These are phyloP conservation scores for Trametes villosa DNA, from an alignment of 768 basidiomycete genomes.

Conservation along the genomic window DNA sequence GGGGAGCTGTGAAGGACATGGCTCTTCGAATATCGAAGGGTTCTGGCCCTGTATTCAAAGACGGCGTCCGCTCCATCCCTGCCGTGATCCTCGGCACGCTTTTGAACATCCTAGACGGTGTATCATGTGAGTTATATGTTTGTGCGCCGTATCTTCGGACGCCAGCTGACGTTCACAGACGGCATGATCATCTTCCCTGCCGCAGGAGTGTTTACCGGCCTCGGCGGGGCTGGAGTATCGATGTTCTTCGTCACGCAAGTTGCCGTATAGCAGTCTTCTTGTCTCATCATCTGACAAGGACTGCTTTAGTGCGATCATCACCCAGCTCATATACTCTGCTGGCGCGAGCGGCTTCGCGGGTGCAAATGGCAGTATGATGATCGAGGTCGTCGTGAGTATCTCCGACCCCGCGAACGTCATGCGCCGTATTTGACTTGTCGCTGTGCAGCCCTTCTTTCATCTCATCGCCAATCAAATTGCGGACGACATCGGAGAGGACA, in stretches of 20 bases:
- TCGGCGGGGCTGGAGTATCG: conserved; percentile 90
- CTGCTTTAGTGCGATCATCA: conserved; percentile 60
- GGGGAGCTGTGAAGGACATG: conserved; percentile 12
- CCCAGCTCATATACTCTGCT: conserved; percentile 83
- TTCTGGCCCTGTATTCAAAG: conserved; percentile 5
- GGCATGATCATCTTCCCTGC: conserved; percentile 97
- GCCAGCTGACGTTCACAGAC: conserved; percentile 47
- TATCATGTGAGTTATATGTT: conserved; percentile 68
- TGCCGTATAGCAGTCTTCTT: background rate
- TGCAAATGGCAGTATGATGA: conserved; percentile 97
- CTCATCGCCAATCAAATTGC: conserved; percentile 84
- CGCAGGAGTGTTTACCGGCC: conserved; percentile 72
- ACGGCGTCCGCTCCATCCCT: conserved; percentile 60
- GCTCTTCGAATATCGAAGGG: background rate
- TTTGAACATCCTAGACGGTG: conserved; percentile 91
- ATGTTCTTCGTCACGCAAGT: conserved; percentile 90
- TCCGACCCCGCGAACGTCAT: background rate
- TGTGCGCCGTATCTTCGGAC: background rate
- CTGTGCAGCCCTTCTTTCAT: conserved; percentile 87
- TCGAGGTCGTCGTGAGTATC: conserved; percentile 84
- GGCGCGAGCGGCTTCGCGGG: conserved; percentile 91
- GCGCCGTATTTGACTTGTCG: background rate
- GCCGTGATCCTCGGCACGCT: conserved; percentile 84
- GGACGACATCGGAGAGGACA: conserved; percentile 66
- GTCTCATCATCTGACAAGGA: conserved; percentile 9